Base-by-base conservation (phyloP, 2,329 filamentous ascomycete species). In the Emydomyces testavorans region DNA sequence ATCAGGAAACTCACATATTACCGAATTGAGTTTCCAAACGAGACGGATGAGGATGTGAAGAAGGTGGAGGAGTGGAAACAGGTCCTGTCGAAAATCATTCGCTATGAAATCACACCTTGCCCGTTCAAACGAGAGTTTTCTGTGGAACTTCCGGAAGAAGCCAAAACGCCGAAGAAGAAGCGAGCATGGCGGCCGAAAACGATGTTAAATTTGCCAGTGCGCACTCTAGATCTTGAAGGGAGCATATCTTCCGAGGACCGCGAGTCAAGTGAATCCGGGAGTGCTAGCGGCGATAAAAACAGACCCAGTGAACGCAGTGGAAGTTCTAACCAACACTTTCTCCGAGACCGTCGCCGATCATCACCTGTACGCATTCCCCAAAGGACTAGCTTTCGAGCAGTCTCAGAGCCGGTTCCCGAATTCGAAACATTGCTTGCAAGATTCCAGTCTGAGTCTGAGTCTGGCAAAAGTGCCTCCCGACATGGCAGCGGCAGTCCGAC, bases 61-160 rank as follows among this genome's bases (percentile, higher is more conserved):
- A 76, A 78, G 54, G 79, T 85, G 3, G 73, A 77, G 46, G 73
- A 80, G 29, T 71, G 94, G 54, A 85, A 85, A 58, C 69, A 70
- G 8, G 81, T 86, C 6, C 66, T 94, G 23, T 75, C 75, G 46
- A 79, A 80, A 52, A 78, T 94, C 11, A 71, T 94, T 38, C 80
- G 83, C 53, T 94, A 92, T 59, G 89, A 95, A 64, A 85, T 85
- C 59, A 94, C 89, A 0, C 77, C 80, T 37, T 94, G 88, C 62
- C 89, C 89, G 0, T 94, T 95, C 62, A 75, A 81, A 58, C 75
- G 87, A 51, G 75, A 76, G 2, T 93, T 93, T 57, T 81, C 78
- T 0, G 79, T 90, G 8, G 75, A 82, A 43, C 68, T 92, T 15
- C 85, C 85, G 0, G 79, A 85, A 56, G 72, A 76, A 49, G 80